phyloP scores from a whole-genome alignment of 2,329 filamentous ascomycete species.

The Cladosporium sp. region DNA sequence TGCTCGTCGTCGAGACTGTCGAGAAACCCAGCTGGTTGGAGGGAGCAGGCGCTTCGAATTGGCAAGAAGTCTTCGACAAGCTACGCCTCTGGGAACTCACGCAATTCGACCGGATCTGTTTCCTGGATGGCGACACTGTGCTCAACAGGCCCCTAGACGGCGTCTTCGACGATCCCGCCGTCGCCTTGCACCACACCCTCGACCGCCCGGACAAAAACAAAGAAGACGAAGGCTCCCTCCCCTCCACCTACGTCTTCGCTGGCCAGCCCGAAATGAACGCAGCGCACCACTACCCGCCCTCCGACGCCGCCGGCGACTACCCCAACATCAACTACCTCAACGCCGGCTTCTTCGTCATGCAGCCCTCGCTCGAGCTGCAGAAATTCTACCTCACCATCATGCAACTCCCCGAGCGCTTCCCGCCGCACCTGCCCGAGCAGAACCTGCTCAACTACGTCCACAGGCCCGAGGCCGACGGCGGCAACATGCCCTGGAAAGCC shows the following conservation, averaged over 20 bases:
- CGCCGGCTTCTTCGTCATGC: constrained; percentile 42
- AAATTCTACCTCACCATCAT: constrained; percentile 37
- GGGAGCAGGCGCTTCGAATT: constrained; percentile 23
- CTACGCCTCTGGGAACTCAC: constrained; percentile 42
- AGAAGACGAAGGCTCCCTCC: constrained; percentile 33
- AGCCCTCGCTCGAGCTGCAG: constrained; percentile 34
- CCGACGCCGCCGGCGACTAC: constrained; percentile 31
- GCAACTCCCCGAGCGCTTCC: constrained; percentile 34
- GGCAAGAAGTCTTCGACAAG: constrained; percentile 42
- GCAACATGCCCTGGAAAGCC: constrained; percentile 44
- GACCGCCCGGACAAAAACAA: constrained; percentile 18
- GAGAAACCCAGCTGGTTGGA: constrained; percentile 19
- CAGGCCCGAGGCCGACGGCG: constrained; percentile 27
- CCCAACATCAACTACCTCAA: constrained; percentile 37
- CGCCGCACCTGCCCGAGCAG: constrained; percentile 39
- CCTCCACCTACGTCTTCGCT: constrained; percentile 38
- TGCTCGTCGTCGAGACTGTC: constrained; percentile 26
- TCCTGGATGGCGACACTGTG: constrained; percentile 40
- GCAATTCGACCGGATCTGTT: constrained; percentile 39
- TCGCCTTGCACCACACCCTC: constrained; percentile 23
- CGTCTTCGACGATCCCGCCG: constrained; percentile 38
- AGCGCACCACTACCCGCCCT: constrained; percentile 39
- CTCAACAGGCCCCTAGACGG: constrained; percentile 33
- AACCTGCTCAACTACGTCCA: constrained; percentile 42
- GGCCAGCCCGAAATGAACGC: constrained; percentile 37